Base-by-base conservation (phyloP, 2,329 filamentous ascomycete species). In the Arachnomyces sp. region DNA sequence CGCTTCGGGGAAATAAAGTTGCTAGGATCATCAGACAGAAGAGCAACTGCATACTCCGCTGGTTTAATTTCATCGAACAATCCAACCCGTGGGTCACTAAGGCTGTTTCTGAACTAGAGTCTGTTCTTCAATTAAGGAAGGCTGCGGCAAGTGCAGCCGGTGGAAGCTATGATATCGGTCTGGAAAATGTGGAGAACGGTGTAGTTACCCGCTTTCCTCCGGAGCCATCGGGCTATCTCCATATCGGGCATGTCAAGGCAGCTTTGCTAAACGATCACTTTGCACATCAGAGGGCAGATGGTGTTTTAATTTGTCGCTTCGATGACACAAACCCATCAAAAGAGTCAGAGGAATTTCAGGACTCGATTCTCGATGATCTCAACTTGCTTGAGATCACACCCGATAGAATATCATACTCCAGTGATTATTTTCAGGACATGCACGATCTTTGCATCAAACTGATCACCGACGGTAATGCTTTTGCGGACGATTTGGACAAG, bases 301-400 rank as follows among this genome's bases (percentile, higher is more conserved):
- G 92, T 55, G 93, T 83, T 55, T 73, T 98, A 53, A 80, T 93
- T 44, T 77, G 96, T 36, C 84, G 92, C 44, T 92, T 98, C 57
- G 92, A 98, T 60, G 92, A 98, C 59, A 98, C 92, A 42, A 98
- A 98, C 66, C 92, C 92, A 6, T 81, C 84, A 44, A 96, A 96
- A 64, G 92, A 98, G 73, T 95, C 94, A 71, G 81, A 90, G 61
- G 92, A 96, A 68, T 98, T 82, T 61, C 82, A 96, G 61, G 88
- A 96, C 65, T 77, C 88, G 4, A 98, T 98, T 47, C 72, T 94
- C 30, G 83, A 94, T 68, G 92, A 98, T 63, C 76, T 95, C 37
- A 79, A 81, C 36, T 74, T 96, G 39, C 87, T 98, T 74, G 90
- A 89, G 20, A 85, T 98, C 64, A 85, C 84, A 66, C 85, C 89